Percentiles rank a stretch among this genome's conserved stretches.
Evolutionary conservation across 2,329 filamentous ascomycete species (phyloP).

Genomic region (Myotisia sp.): DNA sequence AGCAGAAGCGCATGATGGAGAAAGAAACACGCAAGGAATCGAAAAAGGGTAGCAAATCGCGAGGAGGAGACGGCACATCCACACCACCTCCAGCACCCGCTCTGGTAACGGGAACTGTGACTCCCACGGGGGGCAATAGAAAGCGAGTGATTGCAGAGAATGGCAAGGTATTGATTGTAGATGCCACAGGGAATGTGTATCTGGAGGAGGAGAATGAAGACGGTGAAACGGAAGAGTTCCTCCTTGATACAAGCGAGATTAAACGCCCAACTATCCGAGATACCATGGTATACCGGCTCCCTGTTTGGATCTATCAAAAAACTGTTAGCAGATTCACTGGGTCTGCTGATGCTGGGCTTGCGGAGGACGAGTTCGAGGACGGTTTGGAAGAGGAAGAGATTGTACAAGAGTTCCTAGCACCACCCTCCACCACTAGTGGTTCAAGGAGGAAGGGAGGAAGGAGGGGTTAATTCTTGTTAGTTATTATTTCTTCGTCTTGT

Average conservation of each 20-base stretch:
- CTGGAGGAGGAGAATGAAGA: constrained; percentile 86
- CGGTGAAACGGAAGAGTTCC: constrained; percentile 64
- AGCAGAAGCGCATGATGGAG: constrained; percentile 78
- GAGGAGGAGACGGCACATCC: constrained; percentile 11
- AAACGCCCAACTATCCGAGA: constrained; percentile 61
- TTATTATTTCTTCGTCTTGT: too few species aligned
- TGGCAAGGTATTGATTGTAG: constrained; percentile 85
- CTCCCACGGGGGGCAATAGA: constrained; percentile 46
- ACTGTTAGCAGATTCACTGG: constrained; percentile 20
- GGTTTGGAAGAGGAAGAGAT: constrained; percentile 11
- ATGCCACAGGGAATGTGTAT: constrained; percentile 82
- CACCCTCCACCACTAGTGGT: too few species aligned
- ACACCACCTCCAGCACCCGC: constrained; percentile 12
- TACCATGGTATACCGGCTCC: constrained; percentile 68
- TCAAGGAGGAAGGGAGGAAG: too few species aligned
- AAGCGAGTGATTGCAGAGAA: constrained; percentile 88
- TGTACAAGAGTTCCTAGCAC: too few species aligned
- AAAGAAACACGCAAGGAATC: constrained; percentile 59
- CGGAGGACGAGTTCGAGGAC: constrained; percentile 15
- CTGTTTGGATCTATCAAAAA: constrained; percentile 54
- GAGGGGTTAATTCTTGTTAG: too few species aligned
- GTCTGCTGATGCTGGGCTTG: constrained; percentile 7
- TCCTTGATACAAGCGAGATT: constrained; percentile 82
- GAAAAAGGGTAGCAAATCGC: constrained; percentile 30
- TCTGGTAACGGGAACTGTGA: constrained; percentile 35